Percentiles rank a stretch among this genome's conserved stretches.
Conservation (phyloP, 768 basidiomycete genomes). For the Leccinum sublutescens region DNA sequence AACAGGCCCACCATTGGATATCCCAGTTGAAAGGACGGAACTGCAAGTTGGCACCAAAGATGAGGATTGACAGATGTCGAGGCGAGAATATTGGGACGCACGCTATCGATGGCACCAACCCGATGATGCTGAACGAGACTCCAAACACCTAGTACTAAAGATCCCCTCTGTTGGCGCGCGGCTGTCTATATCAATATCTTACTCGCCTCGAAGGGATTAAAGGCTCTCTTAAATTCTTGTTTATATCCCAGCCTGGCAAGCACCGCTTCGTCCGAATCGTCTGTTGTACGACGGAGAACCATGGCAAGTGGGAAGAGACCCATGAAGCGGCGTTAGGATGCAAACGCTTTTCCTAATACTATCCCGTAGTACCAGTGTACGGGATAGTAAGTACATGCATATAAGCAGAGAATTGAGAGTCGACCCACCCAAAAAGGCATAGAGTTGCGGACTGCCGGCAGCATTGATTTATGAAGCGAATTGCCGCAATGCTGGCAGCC, state of each 20-base stretch:
- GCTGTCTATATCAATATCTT: not conserved
- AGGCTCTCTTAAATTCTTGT: slow-evolving; percentile 35
- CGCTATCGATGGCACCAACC: slow-evolving; percentile 62
- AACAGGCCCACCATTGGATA: slow-evolving; percentile 47
- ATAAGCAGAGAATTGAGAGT: too few relatives aligned
- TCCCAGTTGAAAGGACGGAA: slow-evolving; percentile 41
- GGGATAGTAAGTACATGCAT: too few relatives aligned
- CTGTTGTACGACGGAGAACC: not conserved
- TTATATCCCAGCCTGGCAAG: slow-evolving; percentile 33
- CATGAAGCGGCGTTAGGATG: not conserved
- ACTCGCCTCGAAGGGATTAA: slow-evolving; percentile 29
- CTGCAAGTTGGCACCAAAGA: slow-evolving; percentile 18
- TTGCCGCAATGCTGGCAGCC: not conserved
- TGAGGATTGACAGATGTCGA: not conserved
- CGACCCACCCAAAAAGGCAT: not conserved
- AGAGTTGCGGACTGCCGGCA: not conserved
- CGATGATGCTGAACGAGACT: slow-evolving; percentile 66
- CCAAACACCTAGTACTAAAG: slow-evolving; percentile 55
- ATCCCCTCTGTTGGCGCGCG: not conserved
- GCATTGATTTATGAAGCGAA: not conserved
- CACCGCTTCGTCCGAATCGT: slow-evolving; percentile 27
- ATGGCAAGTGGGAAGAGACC: not conserved
- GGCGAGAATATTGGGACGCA: slow-evolving; percentile 29
- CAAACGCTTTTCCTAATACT: not conserved
- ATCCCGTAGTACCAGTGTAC: too few relatives aligned